Evolutionary conservation across 2,329 filamentous ascomycete species (phyloP).

Genomic region (Colletotrichum falcatum): DNA sequence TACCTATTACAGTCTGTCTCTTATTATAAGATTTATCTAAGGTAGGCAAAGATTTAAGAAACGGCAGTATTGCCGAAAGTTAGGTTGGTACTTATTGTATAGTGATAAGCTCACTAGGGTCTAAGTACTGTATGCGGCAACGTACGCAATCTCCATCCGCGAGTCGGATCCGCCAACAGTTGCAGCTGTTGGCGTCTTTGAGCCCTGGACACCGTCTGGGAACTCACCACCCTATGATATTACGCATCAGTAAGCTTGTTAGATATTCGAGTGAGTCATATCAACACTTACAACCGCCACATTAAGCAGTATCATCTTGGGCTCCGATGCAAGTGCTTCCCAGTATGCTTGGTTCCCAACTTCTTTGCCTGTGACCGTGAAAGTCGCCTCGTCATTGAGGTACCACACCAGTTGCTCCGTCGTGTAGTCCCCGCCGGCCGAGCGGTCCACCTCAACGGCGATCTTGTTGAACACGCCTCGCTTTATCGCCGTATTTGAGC

Average conservation of each 20-base stretch:
- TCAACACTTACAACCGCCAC: constrained; percentile 47
- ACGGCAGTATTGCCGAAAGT: no score
- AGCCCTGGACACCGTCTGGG: constrained; percentile 49
- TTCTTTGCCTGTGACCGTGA: constrained; percentile 46
- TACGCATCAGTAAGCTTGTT: no score
- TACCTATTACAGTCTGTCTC: no score
- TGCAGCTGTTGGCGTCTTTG: constrained; percentile 48
- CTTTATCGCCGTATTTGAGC: constrained; percentile 40
- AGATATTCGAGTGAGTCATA: no score
- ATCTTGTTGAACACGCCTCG: constrained; percentile 51
- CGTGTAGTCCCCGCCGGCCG: constrained; percentile 42
- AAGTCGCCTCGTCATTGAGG: constrained; percentile 48
- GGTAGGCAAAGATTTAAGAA: no score
- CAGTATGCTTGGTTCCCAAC: constrained; percentile 48
- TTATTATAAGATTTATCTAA: no score
- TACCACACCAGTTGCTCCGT: constrained; percentile 52
- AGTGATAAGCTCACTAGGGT: no score
- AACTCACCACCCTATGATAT: constrained; percentile 49
- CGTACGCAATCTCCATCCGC: constrained; percentile 55
- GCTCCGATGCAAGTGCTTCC: constrained; percentile 46
- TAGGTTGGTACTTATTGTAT: no score
- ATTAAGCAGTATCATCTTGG: constrained; percentile 54
- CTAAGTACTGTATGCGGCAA: constrained; percentile 48
- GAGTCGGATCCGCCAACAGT: constrained; percentile 50
- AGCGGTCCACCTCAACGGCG: constrained; percentile 51